These are phyloP conservation scores for Madurella mycetomatis DNA, from an alignment of 2,329 filamentous ascomycete species.

Conservation along the genomic window DNA sequence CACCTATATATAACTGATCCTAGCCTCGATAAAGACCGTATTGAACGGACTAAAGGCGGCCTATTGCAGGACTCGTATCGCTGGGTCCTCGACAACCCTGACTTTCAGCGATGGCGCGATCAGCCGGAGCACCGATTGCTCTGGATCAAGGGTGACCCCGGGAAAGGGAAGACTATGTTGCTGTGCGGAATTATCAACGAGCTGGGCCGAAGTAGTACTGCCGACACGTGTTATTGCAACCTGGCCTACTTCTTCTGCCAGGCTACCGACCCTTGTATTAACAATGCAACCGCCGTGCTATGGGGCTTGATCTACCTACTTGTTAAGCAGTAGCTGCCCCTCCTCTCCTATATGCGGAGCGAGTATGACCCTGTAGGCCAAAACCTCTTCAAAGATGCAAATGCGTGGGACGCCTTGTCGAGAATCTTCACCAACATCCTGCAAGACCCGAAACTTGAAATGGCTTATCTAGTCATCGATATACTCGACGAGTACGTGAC, in stretches of 20 bases:
- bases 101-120: slow-evolving; percentile 24
- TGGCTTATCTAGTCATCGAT: slow-evolving; percentile 40
- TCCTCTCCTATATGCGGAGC: slow-evolving; percentile 34
- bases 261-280: slow-evolving; percentile 20
- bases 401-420: slow-evolving; percentile 36
- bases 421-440: slow-evolving; percentile 39
- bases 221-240: background rate
- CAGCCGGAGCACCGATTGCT: slow-evolving; percentile 5
- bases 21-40: slow-evolving; percentile 32
- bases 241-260: slow-evolving; percentile 33
- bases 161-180: slow-evolving; percentile 44
- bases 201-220: slow-evolving; percentile 13
- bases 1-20: slow-evolving; percentile 24
- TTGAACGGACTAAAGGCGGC: slow-evolving; percentile 34
- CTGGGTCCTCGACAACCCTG: slow-evolving; percentile 30
- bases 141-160: slow-evolving; percentile 26
- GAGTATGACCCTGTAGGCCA: background rate
- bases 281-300: slow-evolving; percentile 31
- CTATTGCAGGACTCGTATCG: slow-evolving; percentile 31
- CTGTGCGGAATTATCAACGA: slow-evolving; percentile 37
- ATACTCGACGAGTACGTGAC: slow-evolving; percentile 44
- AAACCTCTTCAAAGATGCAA: slow-evolving; percentile 33
- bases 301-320: slow-evolving; percentile 32
- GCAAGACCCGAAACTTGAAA: slow-evolving; percentile 29
- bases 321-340: slow-evolving; percentile 28